Evolutionary conservation across 2,329 filamentous ascomycete species (phyloP).

Genomic region (Cryoendolithus antarcticus): DNA sequence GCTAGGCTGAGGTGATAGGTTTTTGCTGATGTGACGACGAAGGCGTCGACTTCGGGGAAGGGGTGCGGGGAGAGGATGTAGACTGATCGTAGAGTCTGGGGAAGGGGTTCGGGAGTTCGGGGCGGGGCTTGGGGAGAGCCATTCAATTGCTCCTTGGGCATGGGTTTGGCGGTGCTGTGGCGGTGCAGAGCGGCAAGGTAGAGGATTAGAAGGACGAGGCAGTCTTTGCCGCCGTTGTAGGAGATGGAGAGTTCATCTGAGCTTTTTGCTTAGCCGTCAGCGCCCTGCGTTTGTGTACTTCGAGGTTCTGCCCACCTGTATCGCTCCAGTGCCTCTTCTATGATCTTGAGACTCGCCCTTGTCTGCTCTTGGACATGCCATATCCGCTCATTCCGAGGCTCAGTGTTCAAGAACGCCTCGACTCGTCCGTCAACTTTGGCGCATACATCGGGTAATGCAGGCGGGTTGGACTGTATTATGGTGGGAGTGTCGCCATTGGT

Average conservation of each 20-base stretch:
- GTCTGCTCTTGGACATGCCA: conserved; percentile 62
- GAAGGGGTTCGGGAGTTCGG: conserved; percentile 10
- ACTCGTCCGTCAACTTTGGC: conserved; percentile 47
- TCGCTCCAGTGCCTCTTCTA: conserved; percentile 59
- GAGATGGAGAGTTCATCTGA: conserved; percentile 72
- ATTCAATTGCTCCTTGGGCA: conserved; percentile 4
- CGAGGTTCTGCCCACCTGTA: conserved; percentile 51
- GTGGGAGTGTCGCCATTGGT: conserved; percentile 2
- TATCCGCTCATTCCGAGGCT: conserved; percentile 45
- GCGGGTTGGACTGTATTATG: conserved; percentile 2
- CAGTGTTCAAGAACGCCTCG: conserved; percentile 51
- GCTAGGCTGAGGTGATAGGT: conserved; percentile 65
- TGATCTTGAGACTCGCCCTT: conserved; percentile 56
- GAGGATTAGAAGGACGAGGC: conserved; percentile 81
- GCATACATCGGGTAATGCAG: conserved; percentile 21
- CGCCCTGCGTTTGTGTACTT: background rate
- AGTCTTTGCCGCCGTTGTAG: conserved; percentile 98
- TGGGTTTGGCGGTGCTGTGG: conserved; percentile 16
- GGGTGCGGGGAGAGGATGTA: conserved; percentile 81
- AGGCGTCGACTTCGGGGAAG: conserved; percentile 74
- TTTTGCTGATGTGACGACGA: conserved; percentile 55
- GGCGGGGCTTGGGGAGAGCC: conserved; percentile 15
- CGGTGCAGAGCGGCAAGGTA: conserved; percentile 56
- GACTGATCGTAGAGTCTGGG: conserved; percentile 57
- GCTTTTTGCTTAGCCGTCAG: conserved; percentile 30